Base-by-base conservation (phyloP, 768 basidiomycete genomes). In the Termitomyces sp. region DNA sequence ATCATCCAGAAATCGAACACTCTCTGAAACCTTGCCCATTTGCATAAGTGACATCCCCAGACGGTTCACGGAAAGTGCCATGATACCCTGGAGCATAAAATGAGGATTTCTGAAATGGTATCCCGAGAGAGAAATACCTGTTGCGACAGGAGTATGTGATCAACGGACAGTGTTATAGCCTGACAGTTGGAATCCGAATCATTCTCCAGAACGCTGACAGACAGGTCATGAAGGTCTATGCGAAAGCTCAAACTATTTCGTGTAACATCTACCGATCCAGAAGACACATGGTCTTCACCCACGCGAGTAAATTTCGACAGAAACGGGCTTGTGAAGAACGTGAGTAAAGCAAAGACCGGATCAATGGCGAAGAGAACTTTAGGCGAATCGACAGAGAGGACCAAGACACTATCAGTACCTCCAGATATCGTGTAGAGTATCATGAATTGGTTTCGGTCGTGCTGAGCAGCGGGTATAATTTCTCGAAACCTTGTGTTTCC, bases 31-130 rank as follows among this genome's bases (percentile, higher is more conserved):
- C 61, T 81, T 80, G 61, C 91, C 92, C 94, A 99, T 98, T 29
- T 81, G 80, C 59, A 87, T 84, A 31, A 99, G 77, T 3, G 94
- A 97, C 96, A 99, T 98, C 22, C 97, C 97, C 9, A 98, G 78
- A 31, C 80, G 82, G 53, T 80, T 84, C 32, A 98, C 75, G 36
- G 82, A 93, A 55, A 98, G 73, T 2, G 94, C 91, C 59, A 92
- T 68, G 36, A 93, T 83, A 7, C 87, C 86, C 92, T 98, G 48
- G 22, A 34, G 16, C 5, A 32, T 16, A 16, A 26, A 1, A 24
- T 44, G 59, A 46, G 3, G 39, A 51, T 27, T 10, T 20, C n/a
- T 48, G 10, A 10, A 0, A 29, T 22, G 43, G 2, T 41, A n/a
- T n/a, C 32, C 10, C 32, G 31, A 42, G 42, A 34, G 24, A 26